Conservation (phyloP, 768 basidiomycete species). For the Termitomyces sp. region DNA sequence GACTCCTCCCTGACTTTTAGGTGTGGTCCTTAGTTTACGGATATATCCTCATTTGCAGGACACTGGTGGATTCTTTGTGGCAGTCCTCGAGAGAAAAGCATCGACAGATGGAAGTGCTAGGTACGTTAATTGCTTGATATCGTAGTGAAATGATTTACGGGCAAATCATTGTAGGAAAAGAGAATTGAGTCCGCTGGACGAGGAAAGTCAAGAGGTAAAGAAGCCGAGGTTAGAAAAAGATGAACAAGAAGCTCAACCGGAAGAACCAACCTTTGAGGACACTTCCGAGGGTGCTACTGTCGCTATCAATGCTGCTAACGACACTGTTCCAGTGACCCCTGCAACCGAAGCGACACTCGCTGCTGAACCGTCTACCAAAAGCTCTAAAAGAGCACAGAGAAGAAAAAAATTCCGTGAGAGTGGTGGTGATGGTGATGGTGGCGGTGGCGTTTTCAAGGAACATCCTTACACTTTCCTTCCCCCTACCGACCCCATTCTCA, state of each 20-base stretch:
- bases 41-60: conserved; percentile 95
- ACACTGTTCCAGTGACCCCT: conserved; percentile 1
- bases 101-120: conserved; percentile 6
- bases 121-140: conserved; percentile 9
- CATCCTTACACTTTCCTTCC: conserved; percentile 85
- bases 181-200: conserved; percentile 32
- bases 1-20: neutral
- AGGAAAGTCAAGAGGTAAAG: conserved; percentile 43
- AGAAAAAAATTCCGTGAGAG: conserved; percentile 15
- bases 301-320: neutral
- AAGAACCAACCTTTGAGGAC: conserved; percentile 11
- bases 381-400: conserved; percentile 13
- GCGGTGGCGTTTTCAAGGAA: conserved; percentile 66
- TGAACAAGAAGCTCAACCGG: neutral
- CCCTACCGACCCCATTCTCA: conserved; percentile 63
- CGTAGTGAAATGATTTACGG: neutral
- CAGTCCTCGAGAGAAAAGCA: conserved; percentile 62
- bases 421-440: conserved; percentile 21
- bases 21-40: conserved; percentile 52
- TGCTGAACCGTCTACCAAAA: neutral
- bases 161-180: conserved; percentile 40
- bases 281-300: conserved; percentile 9
- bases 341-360: neutral
- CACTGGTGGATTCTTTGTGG: conserved; percentile 97
- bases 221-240: conserved; percentile 39